Conservation (phyloP, 164 flowering plant species). For the Nelumbo lutea region DNA sequence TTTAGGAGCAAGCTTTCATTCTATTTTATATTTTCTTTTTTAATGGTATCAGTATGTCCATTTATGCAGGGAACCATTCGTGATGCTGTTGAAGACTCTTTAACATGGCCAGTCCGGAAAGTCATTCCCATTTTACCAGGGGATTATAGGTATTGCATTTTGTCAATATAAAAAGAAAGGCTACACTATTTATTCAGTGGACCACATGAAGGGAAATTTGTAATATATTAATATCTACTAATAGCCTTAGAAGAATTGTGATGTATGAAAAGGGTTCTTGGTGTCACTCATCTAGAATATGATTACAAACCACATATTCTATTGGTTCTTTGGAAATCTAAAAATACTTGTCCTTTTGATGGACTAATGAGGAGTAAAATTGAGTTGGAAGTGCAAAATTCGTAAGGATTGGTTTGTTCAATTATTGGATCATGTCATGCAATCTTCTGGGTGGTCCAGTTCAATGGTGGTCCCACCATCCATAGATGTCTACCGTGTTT, state of each 20-base stretch:
- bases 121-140: constrained; percentile 92
- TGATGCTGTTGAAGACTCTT: constrained; percentile 91
- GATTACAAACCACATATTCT: neutral
- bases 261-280: neutral
- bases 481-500: neutral
- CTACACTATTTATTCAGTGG: neutral
- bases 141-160: constrained; percentile 70
- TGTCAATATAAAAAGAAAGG: neutral
- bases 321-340: neutral
- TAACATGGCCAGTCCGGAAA: constrained; percentile 95
- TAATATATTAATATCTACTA: neutral
- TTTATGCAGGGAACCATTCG: constrained; percentile 65
- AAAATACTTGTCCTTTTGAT: neutral
- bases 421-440: neutral
- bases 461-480: neutral
- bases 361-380: neutral
- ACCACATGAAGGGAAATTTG: neutral
- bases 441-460: neutral
- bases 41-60: neutral
- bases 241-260: neutral
- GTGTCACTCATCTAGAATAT: neutral
- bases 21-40: too few species aligned
- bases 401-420: neutral
- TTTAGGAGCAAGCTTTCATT: too few species aligned
- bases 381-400: neutral